phyloP scores from a whole-genome alignment of 2,329 filamentous ascomycete genomes.

The Talaromyces rugulosus region DNA sequence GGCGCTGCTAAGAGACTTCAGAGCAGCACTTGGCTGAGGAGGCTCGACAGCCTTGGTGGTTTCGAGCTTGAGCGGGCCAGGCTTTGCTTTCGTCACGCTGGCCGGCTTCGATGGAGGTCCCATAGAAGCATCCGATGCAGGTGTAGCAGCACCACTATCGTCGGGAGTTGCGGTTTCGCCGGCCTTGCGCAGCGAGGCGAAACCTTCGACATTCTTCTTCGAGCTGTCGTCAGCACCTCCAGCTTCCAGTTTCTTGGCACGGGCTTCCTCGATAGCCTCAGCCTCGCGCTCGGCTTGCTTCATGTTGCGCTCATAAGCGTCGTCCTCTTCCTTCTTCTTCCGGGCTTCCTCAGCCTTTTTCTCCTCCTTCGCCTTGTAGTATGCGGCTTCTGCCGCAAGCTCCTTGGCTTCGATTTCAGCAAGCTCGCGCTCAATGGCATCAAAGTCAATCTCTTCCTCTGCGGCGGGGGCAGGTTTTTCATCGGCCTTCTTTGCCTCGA shows the following conservation, averaged over 20 bases:
- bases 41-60: constrained; percentile 85
- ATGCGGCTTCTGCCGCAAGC: constrained; percentile 40
- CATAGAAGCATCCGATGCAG: constrained; percentile 42
- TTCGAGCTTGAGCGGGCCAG: constrained; percentile 81
- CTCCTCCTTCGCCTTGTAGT: constrained; percentile 71
- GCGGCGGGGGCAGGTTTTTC: constrained; percentile 23
- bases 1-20: constrained; percentile 88
- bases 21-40: constrained; percentile 85
- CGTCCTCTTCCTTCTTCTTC: constrained; percentile 44
- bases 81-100: constrained; percentile 68
- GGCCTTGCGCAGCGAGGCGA: constrained; percentile 43
- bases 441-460: constrained; percentile 42
- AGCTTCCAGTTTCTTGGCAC: constrained; percentile 37
- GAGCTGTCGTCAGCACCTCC: constrained; percentile 25
- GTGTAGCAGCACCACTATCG: constrained; percentile 44
- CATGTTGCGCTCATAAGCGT: constrained; percentile 44
- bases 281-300: constrained; percentile 46
- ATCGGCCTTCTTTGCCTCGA: constrained; percentile 19
- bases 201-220: constrained; percentile 34
- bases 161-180: constrained; percentile 34
- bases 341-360: constrained; percentile 56
- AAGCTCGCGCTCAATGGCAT: constrained; percentile 45
- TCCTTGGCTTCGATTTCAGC: constrained; percentile 46
- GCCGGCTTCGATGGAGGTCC: constrained; percentile 52
- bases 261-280: constrained; percentile 43